Base-by-base conservation (phyloP, 495 filamentous ascomycete genomes). In the Recurvomyces mirabilis region DNA sequence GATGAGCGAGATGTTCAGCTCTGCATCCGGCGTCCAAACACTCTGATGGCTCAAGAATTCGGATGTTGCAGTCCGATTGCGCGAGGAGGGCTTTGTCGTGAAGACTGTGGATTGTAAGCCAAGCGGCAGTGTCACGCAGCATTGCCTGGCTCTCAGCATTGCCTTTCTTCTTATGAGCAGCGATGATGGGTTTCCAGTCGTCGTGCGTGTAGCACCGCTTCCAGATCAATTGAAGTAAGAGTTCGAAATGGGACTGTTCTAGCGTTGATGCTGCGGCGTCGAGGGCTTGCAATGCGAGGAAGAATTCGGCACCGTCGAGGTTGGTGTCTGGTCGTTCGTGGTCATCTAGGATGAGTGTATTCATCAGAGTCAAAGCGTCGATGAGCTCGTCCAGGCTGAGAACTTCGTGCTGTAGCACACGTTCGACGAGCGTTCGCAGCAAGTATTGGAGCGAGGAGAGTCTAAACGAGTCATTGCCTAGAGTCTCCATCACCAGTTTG, bases 361-460 rank as follows among this genome's bases (percentile, higher is more conserved):
- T 67, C 20, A 84, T 76, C 21, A 95, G 64, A 0, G 87, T 94
- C 30, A 98, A 72, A 7, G 89, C 56, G 63, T 98, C 87, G 26
- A 93, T 75, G 13, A 96, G 66, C 30, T 74, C 68, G 15, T 79
- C 70, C 1, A 74, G 64, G 28, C 75, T 69, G 41, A 95, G 65
- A 9, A 76, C 75, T 44, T 81, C 72, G 49, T 82, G 74, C 35
- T 72, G 64, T 20, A 94, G 60, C 20, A 94, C 64, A 15, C 68
- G 66, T n/a, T 65, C 65, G 50, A 96, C 64, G 30, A 71, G 71
- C 30, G 75, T 70, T 28, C 74, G 68, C 29, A 95, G 74, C 12
- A 87, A 52, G 32, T 75, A 68, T 35, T 67, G 63, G 7, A 87
- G 68, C 14, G 76, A 76, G 77, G 30, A 74, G 71, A 47, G 77